Base-by-base conservation (phyloP, 1,139 yeast species). In the Pneumocystis murina region DNA sequence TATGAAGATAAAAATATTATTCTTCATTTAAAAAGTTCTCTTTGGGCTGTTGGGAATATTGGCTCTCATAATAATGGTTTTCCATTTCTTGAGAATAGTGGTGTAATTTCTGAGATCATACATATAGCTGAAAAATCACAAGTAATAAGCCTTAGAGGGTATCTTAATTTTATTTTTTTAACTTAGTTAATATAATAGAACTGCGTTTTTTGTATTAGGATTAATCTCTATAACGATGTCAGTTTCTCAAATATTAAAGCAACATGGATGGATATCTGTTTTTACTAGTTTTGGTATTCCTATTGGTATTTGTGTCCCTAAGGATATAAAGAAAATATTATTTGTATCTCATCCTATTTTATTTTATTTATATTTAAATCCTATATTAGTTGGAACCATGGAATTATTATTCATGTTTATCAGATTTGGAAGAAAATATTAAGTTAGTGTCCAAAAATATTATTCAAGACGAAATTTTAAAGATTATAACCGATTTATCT, bases 41-140 rank as follows among this genome's bases (percentile, higher is more conserved):
- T 91, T 61, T 92, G 97, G 97, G 86, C 95, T 2, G 78, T 88
- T 59, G 97, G 97, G 0, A 85, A 85, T 69, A 84, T 90, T 57
- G 90, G 91, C 1, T 82, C 90, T 10, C 60, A 66, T 61, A 67
- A 62, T 43, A 62, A 66, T n/a, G 71, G 70, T 3, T 67, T 64
- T 33, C 82, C 82, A 59, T 77, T 88, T 57, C 73, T 89, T 61
- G 89, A 86, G 69, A 80, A 85, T 24, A 76, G 82, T 65, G 80
- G 80, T 12, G 76, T 82, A n/a, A 81, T 83, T 6, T 79, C 78
- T 60, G 83, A 82, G 66, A 79, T 85, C 59, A 78, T 82, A 12
- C 73, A 76, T 10, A 76, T 85, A 39, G 81, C 86, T 1, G 75
- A 80, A 55, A 72, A 74, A 1, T 81, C 91, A 2, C 76, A 80